Evolutionary conservation across 768 basidiomycete genomes (phyloP), one percentile per base, ranked within the genome.

Genomic region (Phlebiopsis flavidoalba): DNA sequence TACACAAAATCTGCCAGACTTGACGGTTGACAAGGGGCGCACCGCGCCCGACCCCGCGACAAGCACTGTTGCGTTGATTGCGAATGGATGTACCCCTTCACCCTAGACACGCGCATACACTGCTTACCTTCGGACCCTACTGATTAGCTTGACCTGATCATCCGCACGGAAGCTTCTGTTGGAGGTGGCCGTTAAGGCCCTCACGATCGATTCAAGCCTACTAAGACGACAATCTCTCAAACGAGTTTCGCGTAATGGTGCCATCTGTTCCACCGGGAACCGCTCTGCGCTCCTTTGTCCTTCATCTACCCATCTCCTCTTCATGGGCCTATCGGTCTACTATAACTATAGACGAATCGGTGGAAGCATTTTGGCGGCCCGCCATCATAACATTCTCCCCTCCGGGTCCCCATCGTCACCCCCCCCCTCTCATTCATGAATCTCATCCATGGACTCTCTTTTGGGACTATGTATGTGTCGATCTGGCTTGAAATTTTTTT

Each of bases 1-100:
- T 87, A 84, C 70, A n/a, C n/a, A n/a, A 89, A 89, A 74, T 88
- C 87, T 6, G 90, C 90, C 59, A 92, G n/a, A 93, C 72, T 72
- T 93, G 35, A 75, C 91, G 66, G 89, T 91, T 65, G 78, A 84
- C 60, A 85, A 82, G 76, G n/a, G n/a, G 76, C 71, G 64, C 78
- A 87, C n/a, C n/a, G n/a, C 60, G 81, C 84, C 7, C 70, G 73
- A 37, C 82, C n/a, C n/a, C n/a, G 82, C 46, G 86, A 86, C 81
- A 81, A 62, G 76, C 80, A 35, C 75, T 89, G 19, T 74, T 89
- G 48, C 79, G 80, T 50, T 76, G 78, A n/a, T 22, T 88, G 86
- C 67, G 74, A 79, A 0, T 40, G 24, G n/a, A 14, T 36, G 36
- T 53, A 26, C 50, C 52, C 35, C 33, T 11, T n/a, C 14, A 12